Evolutionary conservation across 2,329 filamentous ascomycete genomes (phyloP).

Genomic region (Fonsecaea erecta): DNA sequence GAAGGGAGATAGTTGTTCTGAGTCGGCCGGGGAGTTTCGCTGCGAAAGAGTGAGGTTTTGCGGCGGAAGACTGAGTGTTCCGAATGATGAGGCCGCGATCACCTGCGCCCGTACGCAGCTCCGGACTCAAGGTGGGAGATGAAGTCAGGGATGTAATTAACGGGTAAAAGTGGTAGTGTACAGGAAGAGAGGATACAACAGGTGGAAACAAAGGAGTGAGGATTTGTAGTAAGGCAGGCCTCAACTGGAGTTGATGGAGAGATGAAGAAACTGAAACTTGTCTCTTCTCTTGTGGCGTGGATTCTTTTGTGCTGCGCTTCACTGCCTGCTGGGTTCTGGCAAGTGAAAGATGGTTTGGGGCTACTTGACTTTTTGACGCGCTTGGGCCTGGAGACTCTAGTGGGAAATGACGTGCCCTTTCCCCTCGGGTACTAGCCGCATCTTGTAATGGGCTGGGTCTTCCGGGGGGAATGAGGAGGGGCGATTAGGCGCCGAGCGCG

Average conservation of each 20-base stretch:
- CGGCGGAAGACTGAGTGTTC: background rate
- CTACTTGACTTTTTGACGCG: slow-evolving; percentile 14
- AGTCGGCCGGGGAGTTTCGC: background rate
- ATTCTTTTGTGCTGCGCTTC: slow-evolving; percentile 15
- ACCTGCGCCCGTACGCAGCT: slow-evolving; percentile 1
- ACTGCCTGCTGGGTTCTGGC: slow-evolving; percentile 4
- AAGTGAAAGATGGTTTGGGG: slow-evolving; percentile 3
- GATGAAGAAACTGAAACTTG: slow-evolving; percentile 14
- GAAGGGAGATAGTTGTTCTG: background rate
- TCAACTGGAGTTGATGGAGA: background rate
- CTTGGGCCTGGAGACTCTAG: slow-evolving; percentile 4
- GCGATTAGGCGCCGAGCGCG: background rate
- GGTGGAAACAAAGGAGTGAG: background rate
- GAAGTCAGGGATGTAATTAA: background rate
- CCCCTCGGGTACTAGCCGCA: background rate
- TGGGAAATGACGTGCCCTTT: slow-evolving; percentile 17
- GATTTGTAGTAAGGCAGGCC: background rate
- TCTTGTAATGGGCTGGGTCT: background rate
- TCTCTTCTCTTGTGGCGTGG: slow-evolving; percentile 9
- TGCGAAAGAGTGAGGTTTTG: slow-evolving; percentile 5
- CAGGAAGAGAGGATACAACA: slow-evolving; percentile 8
- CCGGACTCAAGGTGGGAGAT: background rate
- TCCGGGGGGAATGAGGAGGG: slow-evolving; percentile 1
- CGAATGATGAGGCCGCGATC: slow-evolving; percentile 5
- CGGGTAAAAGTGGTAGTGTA: slow-evolving; percentile 19